Evolutionary conservation across 2,329 filamentous ascomycete genomes (phyloP).

Genomic region (Trichoderma gracile): DNA sequence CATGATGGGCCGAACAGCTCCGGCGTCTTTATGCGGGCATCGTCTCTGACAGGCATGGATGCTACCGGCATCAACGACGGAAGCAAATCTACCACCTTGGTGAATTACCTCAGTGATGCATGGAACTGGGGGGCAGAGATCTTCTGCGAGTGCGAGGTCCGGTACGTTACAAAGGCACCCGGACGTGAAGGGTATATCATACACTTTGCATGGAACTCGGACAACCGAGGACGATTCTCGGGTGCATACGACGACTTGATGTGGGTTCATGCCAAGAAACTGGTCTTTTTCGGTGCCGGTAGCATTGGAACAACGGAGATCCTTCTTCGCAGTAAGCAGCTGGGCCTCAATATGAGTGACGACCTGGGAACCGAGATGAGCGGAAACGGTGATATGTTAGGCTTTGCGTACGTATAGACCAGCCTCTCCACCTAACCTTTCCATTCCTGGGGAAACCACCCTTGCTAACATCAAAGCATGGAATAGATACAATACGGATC

Average conservation of each 20-base stretch:
- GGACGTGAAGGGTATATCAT: slow-evolving; percentile 56
- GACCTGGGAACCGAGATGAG: too few relatives aligned
- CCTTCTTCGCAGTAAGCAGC: slow-evolving; percentile 58
- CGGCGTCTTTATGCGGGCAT: slow-evolving; percentile 63
- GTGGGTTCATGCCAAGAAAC: slow-evolving; percentile 66
- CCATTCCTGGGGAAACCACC: too few relatives aligned
- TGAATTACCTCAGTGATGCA: slow-evolving; percentile 67
- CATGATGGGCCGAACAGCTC: slow-evolving; percentile 59
- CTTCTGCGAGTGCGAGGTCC: slow-evolving; percentile 68
- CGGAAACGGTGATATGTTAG: too few relatives aligned
- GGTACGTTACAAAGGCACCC: slow-evolving; percentile 58
- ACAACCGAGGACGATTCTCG: slow-evolving; percentile 55
- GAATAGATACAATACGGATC: too few relatives aligned
- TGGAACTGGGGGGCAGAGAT: slow-evolving; percentile 73
- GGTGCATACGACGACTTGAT: slow-evolving; percentile 58
- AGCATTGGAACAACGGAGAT: slow-evolving; percentile 67
- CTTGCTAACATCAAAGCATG: too few relatives aligned
- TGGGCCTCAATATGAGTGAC: slow-evolving; percentile 49
- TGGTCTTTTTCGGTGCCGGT: slow-evolving; percentile 67
- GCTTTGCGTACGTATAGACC: too few relatives aligned
- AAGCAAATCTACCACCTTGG: slow-evolving; percentile 64
- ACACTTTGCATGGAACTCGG: slow-evolving; percentile 65
- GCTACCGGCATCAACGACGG: slow-evolving; percentile 66
- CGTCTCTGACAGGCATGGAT: slow-evolving; percentile 62
- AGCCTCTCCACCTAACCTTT: too few relatives aligned